Evolutionary conservation across 768 basidiomycete genomes (phyloP).

Genomic region (Boletellus ananas): DNA sequence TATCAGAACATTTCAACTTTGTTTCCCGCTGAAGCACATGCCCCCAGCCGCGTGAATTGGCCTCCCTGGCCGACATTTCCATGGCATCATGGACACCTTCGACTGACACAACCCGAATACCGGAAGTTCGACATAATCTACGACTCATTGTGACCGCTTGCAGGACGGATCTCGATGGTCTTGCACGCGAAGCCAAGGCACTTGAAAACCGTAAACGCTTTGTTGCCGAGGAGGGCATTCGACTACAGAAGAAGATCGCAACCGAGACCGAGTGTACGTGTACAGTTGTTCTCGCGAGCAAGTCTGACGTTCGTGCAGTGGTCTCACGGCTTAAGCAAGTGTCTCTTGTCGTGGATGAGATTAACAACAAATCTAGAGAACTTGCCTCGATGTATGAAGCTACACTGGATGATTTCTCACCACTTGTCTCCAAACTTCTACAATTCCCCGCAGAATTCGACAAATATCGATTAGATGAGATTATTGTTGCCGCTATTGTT

Average conservation of each 20-base stretch:
- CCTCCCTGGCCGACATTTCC: slow-evolving; percentile 77
- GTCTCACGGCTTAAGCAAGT: slow-evolving; percentile 76
- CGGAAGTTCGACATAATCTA: slow-evolving; percentile 96
- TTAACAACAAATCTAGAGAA: slow-evolving; percentile 62
- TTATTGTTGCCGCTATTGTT: slow-evolving; percentile 88
- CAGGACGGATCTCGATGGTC: slow-evolving; percentile 79
- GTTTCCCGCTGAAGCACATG: slow-evolving; percentile 6
- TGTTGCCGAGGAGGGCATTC: slow-evolving; percentile 63
- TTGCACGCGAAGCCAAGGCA: slow-evolving; percentile 85
- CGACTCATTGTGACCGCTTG: slow-evolving; percentile 81
- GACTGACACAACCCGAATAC: slow-evolving; percentile 82
- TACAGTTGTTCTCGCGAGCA: neutral
- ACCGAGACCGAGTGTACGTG: slow-evolving; percentile 74
- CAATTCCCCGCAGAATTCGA: slow-evolving; percentile 75
- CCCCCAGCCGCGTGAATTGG: slow-evolving; percentile 75
- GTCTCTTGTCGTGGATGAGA: slow-evolving; percentile 68
- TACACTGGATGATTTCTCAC: slow-evolving; percentile 69
- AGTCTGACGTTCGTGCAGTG: slow-evolving; percentile 42
- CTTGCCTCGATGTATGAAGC: slow-evolving; percentile 63
- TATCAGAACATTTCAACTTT: slow-evolving; percentile 11
- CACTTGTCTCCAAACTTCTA: slow-evolving; percentile 68
- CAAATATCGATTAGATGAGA: slow-evolving; percentile 78
- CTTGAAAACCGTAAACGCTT: slow-evolving; percentile 78
- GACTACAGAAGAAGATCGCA: slow-evolving; percentile 63
- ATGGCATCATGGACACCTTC: slow-evolving; percentile 82